Base-by-base conservation (phyloP, 768 basidiomycete genomes). In the Leccinum arenicola region DNA sequence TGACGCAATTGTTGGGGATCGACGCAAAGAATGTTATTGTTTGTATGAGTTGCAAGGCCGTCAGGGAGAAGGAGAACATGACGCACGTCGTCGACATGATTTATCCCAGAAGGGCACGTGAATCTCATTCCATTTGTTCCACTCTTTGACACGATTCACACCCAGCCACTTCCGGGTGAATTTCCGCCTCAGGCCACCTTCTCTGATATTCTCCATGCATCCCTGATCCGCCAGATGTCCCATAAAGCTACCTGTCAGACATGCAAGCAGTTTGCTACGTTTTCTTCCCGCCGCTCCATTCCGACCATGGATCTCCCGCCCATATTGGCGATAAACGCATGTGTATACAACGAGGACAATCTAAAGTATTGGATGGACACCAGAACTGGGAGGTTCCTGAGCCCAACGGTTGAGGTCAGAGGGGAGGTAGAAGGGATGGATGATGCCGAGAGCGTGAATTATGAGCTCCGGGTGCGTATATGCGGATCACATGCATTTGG, bases 241-340 rank as follows among this genome's bases (percentile, higher is more conserved):
- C 91, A 95, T 69, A 95, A 93, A 73, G 89, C 92, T 6, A 89
- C 85, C 8, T 99, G 97, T 71, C 84, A 85, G 61, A 80, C 78
- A 2, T 98, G 96, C 78, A 89, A 87, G 70, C 84, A 87, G 38
- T 86, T 89, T 65, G 74, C 89, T 2, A 86, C 79, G 14, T 89
- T 96, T 61, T 82, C 85, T 40, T 86, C 86, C 35, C 80, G 81
- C 43, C 85, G 91, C 12, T 86, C 84, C 2, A 84, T 89, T 36
- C 74, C 85, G 17, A 80, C 84, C 11, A 70, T 74, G 50, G 83
- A 87, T 56, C 76, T 98, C 1, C 97, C 97, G 0, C 88, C 93
- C 0, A 79, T 98, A 19, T 75, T 99, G 11, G 87, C 91, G 0
- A 73, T 99, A 63, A 98, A 98, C 72, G 87, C 95, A 1, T 85